Conservation (phyloP, 768 basidiomycete genomes). For the Naematelia encephala region DNA sequence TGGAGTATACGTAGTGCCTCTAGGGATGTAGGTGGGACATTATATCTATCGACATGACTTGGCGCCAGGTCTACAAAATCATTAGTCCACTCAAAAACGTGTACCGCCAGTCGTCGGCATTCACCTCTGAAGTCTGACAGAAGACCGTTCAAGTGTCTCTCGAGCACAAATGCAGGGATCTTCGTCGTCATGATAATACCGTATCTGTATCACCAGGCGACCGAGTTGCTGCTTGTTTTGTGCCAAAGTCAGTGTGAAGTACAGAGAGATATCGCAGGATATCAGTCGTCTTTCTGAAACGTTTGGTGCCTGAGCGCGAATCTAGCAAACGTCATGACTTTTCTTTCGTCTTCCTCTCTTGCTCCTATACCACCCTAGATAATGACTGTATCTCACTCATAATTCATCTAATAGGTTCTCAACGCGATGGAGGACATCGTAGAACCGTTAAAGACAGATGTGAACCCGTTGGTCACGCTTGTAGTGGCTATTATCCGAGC, state of each 20-base stretch:
- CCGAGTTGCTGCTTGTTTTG: neutral
- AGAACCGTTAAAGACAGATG: constrained; percentile 9
- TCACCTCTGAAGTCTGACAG: constrained; percentile 1
- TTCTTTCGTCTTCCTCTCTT: too few species aligned
- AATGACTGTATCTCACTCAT: too few species aligned
- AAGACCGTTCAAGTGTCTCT: neutral
- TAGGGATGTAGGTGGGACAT: constrained; percentile 3
- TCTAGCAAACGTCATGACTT: too few species aligned
- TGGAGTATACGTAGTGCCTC: constrained; percentile 3
- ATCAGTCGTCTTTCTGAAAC: neutral
- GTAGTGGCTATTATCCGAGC: constrained; percentile 46
- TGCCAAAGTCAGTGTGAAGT: neutral
- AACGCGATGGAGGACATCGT: neutral
- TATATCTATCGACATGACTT: neutral
- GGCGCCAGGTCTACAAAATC: neutral
- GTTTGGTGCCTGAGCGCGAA: neutral
- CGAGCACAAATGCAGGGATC: neutral
- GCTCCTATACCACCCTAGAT: too few species aligned
- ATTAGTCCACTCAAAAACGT: neutral
- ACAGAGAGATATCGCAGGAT: neutral
- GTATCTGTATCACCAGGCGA: neutral
- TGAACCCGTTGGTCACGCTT: constrained; percentile 44
- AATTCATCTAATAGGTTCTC: neutral
- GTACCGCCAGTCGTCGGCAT: neutral
- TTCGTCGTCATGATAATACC: neutral